A percentile compares a stretch with the other conserved stretches of the same genome.
Conservation (phyloP, 2,329 filamentous ascomycete species). For the Chaetomium olivaceum region DNA sequence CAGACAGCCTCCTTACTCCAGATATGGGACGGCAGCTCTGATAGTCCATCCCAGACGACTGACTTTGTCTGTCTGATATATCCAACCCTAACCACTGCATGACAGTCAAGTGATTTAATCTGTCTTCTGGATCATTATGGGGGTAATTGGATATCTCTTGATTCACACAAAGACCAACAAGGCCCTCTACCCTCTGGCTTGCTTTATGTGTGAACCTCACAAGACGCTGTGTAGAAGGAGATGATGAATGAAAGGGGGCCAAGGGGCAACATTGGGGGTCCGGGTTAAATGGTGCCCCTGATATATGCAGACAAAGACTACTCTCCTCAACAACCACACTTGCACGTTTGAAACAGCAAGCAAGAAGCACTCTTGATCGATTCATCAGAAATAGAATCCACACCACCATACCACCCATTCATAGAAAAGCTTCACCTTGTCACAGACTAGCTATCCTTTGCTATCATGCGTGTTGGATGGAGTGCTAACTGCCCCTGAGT, state of each 20-base stretch:
- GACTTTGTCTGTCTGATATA: not conserved
- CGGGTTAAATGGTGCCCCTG: constrained; percentile 2
- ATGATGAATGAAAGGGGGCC: not conserved
- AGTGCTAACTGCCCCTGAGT: not conserved
- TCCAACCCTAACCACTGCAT: not conserved
- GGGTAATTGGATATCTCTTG: not conserved
- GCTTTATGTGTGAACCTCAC: not conserved
- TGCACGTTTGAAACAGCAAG: not conserved
- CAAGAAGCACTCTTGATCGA: not conserved
- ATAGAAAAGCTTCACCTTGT: not conserved
- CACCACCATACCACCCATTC: not conserved
- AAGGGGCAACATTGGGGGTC: constrained; percentile 4
- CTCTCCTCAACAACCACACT: not conserved
- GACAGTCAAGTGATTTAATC: not conserved
- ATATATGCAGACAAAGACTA: constrained; percentile 5
- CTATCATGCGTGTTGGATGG: not conserved
- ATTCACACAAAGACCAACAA: not conserved
- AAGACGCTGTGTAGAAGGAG: not conserved
- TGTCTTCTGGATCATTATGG: not conserved
- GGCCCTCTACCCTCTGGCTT: not conserved
- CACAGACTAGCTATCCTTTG: not conserved
- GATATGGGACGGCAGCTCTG: not conserved
- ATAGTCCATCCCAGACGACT: not conserved
- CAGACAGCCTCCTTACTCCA: not conserved
- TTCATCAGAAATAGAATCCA: not conserved